Evolutionary conservation across 2,329 filamentous ascomycete species (phyloP), one percentile per base, ranked within the genome.

Genomic region (Cladobotryum mycophilum): DNA sequence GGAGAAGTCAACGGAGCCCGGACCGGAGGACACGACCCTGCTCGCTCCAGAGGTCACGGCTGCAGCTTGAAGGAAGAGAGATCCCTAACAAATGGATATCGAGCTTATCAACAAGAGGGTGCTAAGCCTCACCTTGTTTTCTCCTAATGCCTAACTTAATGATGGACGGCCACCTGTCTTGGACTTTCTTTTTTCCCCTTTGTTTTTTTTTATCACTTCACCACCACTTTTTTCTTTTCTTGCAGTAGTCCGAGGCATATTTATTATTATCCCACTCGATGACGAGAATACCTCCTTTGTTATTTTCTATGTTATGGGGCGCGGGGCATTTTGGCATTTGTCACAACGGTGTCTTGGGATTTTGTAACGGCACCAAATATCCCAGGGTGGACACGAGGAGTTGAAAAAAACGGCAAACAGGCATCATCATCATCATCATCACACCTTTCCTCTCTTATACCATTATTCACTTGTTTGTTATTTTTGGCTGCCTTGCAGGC

Each of bases 1-100:
- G 17, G 58, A 59, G 12, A 56, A 30, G 41, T 37, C 49, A 13
- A 20, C 41, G 12, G 30, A 13, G 17, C 33, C 34, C 20, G 18
- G 30, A 45, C 34, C 22, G 14, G 17, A 51, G 3, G 33, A 38
- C 42, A 22, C 20, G 42, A 43, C 40, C 45, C 13, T 30, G 25
- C 6, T 30, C 25, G 25, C 25, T 11, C 25, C 25, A 30, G 25
- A 17, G 36, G 46, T 36, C 30, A 37, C 18, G 11, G 8, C 18
- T 25, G 34, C 1, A 18, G n/a, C 25, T 8, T 30, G 25, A 30
- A 11, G 25, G 25, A 30, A 6, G 25, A 30, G 25, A 30, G 25
- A 6, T 30, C 25, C 25, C 25, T 30, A 30, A 30, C 25, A 30
- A 30, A 11, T 11, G 25, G 6, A 30, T 11, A 30, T 30, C 25